Percentiles rank a stretch among this genome's conserved stretches.
Evolutionary conservation across 73 alveolate genomes (phyloP).

Genomic region (Uronychia setigera): DNA sequence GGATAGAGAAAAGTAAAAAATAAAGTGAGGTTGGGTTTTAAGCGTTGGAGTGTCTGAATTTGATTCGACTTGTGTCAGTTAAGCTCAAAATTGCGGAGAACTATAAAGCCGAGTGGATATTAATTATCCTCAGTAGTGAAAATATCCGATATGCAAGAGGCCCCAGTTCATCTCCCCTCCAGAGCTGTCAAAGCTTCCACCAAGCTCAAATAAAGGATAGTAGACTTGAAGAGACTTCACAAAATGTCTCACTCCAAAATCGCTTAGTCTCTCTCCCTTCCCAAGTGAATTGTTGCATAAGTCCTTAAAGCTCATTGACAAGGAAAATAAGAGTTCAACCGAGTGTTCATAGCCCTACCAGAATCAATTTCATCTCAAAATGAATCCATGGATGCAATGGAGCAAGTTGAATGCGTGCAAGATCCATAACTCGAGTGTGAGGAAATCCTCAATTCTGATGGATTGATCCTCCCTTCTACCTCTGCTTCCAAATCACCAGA

Average conservation of each 20-base stretch:
- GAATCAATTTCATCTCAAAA: too few species aligned
- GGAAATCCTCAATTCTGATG: too few species aligned
- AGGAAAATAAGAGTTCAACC: not conserved
- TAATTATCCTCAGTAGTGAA: not conserved
- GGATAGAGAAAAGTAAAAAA: too few species aligned
- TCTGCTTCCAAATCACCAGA: too few species aligned
- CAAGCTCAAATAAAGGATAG: not conserved
- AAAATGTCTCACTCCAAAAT: not conserved
- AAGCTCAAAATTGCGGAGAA: slow-evolving; percentile 1
- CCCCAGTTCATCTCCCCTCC: not conserved
- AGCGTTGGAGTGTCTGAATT: too few species aligned
- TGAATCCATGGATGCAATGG: too few species aligned
- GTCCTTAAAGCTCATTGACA: not conserved
- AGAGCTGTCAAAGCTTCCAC: not conserved
- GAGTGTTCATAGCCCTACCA: too few species aligned
- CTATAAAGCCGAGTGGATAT: not conserved
- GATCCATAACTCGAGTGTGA: not conserved
- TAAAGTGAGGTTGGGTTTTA: too few species aligned
- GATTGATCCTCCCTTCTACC: too few species aligned
- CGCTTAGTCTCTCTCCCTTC: not conserved
- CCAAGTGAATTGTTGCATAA: not conserved
- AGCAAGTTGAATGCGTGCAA: not conserved
- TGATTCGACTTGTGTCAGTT: not conserved
- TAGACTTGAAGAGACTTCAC: not conserved
- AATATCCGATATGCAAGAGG: not conserved